Evolutionary conservation across 1,284 basidiomycete genomes (phyloP).

Genomic region (Abortiporus biennis): DNA sequence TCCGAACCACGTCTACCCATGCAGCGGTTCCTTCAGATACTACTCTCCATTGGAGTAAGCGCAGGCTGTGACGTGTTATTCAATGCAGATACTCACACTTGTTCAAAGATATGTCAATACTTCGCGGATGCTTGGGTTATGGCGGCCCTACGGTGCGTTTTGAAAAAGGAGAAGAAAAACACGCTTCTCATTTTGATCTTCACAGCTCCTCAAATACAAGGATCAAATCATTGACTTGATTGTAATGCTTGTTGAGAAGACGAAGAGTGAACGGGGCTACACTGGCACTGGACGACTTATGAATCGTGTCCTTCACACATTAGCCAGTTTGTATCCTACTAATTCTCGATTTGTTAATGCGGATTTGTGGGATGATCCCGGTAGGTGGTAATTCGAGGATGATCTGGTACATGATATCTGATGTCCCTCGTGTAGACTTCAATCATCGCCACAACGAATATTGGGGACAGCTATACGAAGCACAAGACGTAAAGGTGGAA

Average conservation of each 20-base stretch:
- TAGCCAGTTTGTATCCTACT: slow-evolving; percentile 75
- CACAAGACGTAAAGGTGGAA: slow-evolving; percentile 76
- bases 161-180: slow-evolving; percentile 1
- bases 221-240: slow-evolving; percentile 67
- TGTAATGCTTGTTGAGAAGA: slow-evolving; percentile 66
- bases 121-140: slow-evolving; percentile 75
- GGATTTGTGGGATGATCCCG: slow-evolving; percentile 74
- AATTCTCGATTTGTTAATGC: slow-evolving; percentile 84
- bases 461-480: slow-evolving; percentile 84
- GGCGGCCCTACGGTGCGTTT: slow-evolving; percentile 58
- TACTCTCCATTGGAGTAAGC: slow-evolving; percentile 90
- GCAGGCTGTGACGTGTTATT: slow-evolving; percentile 8
- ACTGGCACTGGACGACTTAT: slow-evolving; percentile 78
- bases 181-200: not conserved
- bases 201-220: slow-evolving; percentile 68
- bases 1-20: slow-evolving; percentile 83
- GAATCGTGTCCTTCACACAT: slow-evolving; percentile 71
- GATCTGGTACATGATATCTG: not conserved
- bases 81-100: slow-evolving; percentile 7
- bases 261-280: slow-evolving; percentile 89
- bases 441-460: slow-evolving; percentile 65
- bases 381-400: too few species aligned
- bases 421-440: slow-evolving; percentile 45
- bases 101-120: slow-evolving; percentile 66
- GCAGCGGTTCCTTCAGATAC: slow-evolving; percentile 85